phyloP scores from a whole-genome alignment of 2,329 filamentous ascomycete genomes.

The Colletotrichum tabaci region DNA sequence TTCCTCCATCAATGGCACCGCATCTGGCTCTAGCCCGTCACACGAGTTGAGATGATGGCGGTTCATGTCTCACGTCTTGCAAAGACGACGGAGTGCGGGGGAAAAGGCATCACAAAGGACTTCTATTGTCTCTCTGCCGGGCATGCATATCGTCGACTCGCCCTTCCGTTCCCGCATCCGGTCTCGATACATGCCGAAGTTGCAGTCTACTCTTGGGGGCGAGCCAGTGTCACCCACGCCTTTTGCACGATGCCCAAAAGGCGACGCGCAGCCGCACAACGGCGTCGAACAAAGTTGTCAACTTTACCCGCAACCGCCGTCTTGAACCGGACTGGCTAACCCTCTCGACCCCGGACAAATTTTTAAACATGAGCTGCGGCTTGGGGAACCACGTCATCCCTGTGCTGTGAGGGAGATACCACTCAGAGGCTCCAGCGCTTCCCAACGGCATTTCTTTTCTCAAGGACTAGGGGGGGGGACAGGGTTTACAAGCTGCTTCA shows the following conservation, averaged over 20 bases:
- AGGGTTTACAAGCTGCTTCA: not conserved
- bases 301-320: conserved; percentile 2
- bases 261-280: not conserved
- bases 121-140: not conserved
- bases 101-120: not conserved
- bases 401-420: too few relatives aligned
- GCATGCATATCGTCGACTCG: conserved; percentile 2
- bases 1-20: not conserved
- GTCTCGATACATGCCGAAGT: not conserved
- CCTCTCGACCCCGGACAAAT: too few relatives aligned
- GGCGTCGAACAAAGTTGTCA: not conserved
- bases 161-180: conserved; percentile 14
- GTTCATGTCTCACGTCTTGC: not conserved
- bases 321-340: not conserved
- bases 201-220: too few relatives aligned
- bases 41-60: not conserved
- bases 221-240: not conserved
- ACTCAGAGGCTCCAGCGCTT: not conserved
- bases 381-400: not conserved
- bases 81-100: conserved; percentile 5
- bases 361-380: not conserved
- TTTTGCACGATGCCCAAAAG: not conserved
- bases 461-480: too few relatives aligned
- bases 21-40: not conserved
- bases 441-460: not conserved